Evolutionary conservation across 257 asterid genomes (phyloP), one percentile per base, ranked within the genome.

Genomic region (Gentiana straminea): DNA sequence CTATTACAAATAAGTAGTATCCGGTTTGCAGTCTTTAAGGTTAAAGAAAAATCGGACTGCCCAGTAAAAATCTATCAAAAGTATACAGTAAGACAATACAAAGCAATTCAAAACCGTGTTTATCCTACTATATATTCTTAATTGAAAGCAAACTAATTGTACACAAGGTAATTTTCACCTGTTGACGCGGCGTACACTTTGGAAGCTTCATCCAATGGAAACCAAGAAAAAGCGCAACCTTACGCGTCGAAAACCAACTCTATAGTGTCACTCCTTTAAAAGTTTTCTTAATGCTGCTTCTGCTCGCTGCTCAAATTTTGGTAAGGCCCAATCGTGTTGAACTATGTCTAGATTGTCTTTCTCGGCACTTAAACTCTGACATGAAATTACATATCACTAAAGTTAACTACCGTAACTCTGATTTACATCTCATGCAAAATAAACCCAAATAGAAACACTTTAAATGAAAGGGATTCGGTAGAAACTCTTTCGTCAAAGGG

Each of bases 311-410:
- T 89, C 97, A 57, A 85, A 77, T 61, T 76, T 89, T 41, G 97
- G 95, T 51, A 89, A 72, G 58, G 79, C 94, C 95, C 97, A 89
- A 0, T 89, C 97, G 37, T 89, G 97, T 63, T 89, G 97, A 68
- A 85, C 67, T 45, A 89, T 83, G 65, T 85, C 94, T 38, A 89
- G 59, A 63, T 75, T 76, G 64, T 89, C 95, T 74, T 89, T 89
- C 66, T 89, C 97, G 0, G 97, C 94, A 9, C 95, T 77, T 85
- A 89, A 72, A 76, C 88, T 89, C 97, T 89, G 86, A 55, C 2
- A 56, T 72, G 13, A 68, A 62, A 68, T 60, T 13, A 47, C 54
- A 60, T 45, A 62, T 56, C 9, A 33, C 57, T 0, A 41, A 41
- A 10, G 9, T 41, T 7, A 41, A 1, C 9, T 41, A 41, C 8